Evolutionary conservation across 805 yeast genomes (phyloP), one percentile per base, ranked within the genome.

Genomic region (Sugiyamaella qingdaonensis): DNA sequence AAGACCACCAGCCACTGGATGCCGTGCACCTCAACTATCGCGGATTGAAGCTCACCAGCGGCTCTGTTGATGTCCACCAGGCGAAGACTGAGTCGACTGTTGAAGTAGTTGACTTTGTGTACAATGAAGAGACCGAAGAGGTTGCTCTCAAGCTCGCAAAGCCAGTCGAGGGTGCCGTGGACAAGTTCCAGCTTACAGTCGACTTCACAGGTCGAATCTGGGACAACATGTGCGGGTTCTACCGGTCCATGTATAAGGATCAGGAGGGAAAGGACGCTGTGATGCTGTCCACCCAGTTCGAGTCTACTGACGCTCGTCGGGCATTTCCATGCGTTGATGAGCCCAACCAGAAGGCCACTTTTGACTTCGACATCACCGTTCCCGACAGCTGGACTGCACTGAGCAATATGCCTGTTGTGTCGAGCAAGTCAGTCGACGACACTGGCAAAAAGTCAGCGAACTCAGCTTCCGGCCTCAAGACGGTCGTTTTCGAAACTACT

Each of bases 261-360:
- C 76, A 75, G 58, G 75, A 77, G 55, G 76, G 84, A 57, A 86
- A 88, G 19, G 74, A 76, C 54, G 82, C 81, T 37, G 84, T 84
- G 67, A 76, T 86, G 78, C 88, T 89, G 43, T 84, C 91, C 45
- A 86, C 95, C 44, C 95, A 87, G 70, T 84, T 87, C 81, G 95
- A 87, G 72, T 84, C 95, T 21, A 85, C 92, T 18, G 94, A 87
- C 65, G 88, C 92, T 61, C 81, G 95, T 63, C 78, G 89, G 63
- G 94, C 94, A 9, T 87, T 87, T 77, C 95, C 95, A 33, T 86
- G 86, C 65, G 85, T 84, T 63, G 95, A 87, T 69, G 94, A 86
- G 67, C 95, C 95, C 19, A 81, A 86, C 53, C 76, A 85, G 55
- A 87, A 87, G 72, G 88, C 94, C 21, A 75, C 81, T 48, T 87